Conservation (phyloP, 768 basidiomycete species). For the Panus rudis region DNA sequence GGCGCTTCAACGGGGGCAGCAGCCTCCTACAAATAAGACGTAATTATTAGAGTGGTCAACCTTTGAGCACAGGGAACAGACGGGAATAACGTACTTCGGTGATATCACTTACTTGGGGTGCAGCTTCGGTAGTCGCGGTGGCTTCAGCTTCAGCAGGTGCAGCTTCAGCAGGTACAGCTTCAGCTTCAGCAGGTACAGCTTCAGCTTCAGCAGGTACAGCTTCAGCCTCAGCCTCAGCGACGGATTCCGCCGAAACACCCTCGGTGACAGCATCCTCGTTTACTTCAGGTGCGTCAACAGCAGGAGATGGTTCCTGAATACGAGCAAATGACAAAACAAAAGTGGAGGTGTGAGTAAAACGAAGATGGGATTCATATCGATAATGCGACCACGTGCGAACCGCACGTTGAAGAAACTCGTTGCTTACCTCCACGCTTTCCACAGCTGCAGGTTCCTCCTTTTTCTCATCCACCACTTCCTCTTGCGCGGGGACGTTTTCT, state of each 20-base stretch:
- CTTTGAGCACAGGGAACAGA: too few relatives aligned
- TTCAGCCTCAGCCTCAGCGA: slow-evolving; percentile 1
- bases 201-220: not conserved
- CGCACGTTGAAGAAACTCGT: too few relatives aligned
- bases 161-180: slow-evolving; percentile 1
- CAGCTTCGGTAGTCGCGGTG: too few relatives aligned
- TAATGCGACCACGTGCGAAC: too few relatives aligned
- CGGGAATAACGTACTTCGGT: too few relatives aligned
- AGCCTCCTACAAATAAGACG: too few relatives aligned
- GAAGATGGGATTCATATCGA: too few relatives aligned
- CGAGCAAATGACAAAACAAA: not conserved
- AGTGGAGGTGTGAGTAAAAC: not conserved
- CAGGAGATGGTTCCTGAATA: not conserved
- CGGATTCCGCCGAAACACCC: not conserved
- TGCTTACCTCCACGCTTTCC: too few relatives aligned
- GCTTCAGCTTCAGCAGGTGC: slow-evolving; percentile 1
- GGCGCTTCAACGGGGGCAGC: not conserved
- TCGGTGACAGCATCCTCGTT: not conserved
- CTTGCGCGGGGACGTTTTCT: too few relatives aligned
- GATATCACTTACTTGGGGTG: too few relatives aligned
- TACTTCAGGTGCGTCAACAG: slow-evolving; percentile 1
- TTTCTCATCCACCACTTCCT: not conserved
- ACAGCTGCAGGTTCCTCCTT: not conserved
- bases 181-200: not conserved
- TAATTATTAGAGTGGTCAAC: too few relatives aligned